These are phyloP conservation scores for Chaetomium sp. DNA, from an alignment of 2,329 filamentous ascomycete genomes.

Conservation along the genomic window DNA sequence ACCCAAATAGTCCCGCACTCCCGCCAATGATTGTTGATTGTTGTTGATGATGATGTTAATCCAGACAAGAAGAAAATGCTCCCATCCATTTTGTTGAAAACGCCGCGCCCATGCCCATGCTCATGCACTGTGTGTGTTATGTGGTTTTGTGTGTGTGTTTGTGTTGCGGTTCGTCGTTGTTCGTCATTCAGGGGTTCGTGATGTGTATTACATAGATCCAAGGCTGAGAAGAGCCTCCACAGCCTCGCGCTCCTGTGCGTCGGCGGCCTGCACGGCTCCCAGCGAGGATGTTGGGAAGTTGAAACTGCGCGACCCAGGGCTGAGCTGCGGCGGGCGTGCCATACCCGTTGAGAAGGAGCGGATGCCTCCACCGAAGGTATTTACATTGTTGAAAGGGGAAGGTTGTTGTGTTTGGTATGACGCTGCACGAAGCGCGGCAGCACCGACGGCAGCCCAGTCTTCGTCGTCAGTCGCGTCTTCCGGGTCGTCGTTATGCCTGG, in stretches of 20 bases:
- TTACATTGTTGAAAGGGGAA: slow-evolving; percentile 43
- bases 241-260: slow-evolving; percentile 72
- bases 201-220: slow-evolving; percentile 62
- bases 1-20: slow-evolving; percentile 13
- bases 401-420: slow-evolving; percentile 51
- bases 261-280: slow-evolving; percentile 40
- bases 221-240: slow-evolving; percentile 75
- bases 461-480: slow-evolving; percentile 90
- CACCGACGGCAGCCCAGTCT: slow-evolving; percentile 87
- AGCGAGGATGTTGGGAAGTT: slow-evolving; percentile 46
- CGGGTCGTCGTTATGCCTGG: slow-evolving; percentile 64
- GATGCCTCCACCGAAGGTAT: slow-evolving; percentile 39
- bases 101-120: slow-evolving; percentile 43
- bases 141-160: slow-evolving; percentile 3
- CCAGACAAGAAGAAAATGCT: slow-evolving; percentile 9
- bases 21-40: slow-evolving; percentile 6
- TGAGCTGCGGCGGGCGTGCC: slow-evolving; percentile 46
- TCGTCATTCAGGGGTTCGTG: no score
- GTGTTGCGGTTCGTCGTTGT: slow-evolving; percentile 13
- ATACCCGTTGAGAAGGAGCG: slow-evolving; percentile 50
- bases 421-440: slow-evolving; percentile 68
- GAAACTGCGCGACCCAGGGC: slow-evolving; percentile 33
- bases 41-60: slow-evolving; percentile 12
- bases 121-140: slow-evolving; percentile 31
- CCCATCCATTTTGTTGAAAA: slow-evolving; percentile 32